Conservation (phyloP, 306 rosid genomes). For the Pueraria montana region DNA sequence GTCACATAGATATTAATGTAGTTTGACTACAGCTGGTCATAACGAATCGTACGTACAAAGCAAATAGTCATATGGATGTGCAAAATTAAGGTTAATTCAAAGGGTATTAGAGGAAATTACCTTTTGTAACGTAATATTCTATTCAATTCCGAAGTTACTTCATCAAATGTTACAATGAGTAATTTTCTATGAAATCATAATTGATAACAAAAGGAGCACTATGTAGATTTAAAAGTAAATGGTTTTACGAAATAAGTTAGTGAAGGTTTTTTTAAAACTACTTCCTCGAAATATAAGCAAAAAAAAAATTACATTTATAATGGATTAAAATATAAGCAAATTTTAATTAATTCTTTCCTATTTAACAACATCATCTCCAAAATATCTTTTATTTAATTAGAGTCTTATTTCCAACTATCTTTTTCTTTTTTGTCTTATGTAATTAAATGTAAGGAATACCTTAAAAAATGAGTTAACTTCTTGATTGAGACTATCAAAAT, state of each 20-base stretch:
- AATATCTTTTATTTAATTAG: too few relatives aligned
- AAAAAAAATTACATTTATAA: too few relatives aligned
- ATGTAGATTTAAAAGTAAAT: background rate
- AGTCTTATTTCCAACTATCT: too few relatives aligned
- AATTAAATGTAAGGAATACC: too few relatives aligned
- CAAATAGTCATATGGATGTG: background rate
- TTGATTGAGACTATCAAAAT: too few relatives aligned
- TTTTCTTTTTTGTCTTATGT: too few relatives aligned
- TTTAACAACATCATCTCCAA: too few relatives aligned
- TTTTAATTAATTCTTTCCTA: too few relatives aligned
- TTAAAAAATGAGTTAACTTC: too few relatives aligned
- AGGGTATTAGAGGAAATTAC: background rate
- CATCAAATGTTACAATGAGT: background rate
- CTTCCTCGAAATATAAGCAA: too few relatives aligned
- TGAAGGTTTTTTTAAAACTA: too few relatives aligned
- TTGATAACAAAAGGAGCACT: background rate
- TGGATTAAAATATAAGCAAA: too few relatives aligned
- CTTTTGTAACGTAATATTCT: background rate
- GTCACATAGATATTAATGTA: background rate
- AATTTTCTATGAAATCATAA: background rate
- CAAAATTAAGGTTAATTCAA: background rate
- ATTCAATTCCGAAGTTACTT: background rate
- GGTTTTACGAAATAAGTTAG: background rate
- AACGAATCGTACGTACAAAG: background rate
- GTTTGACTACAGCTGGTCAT: background rate